Evolutionary conservation across 1,139 yeast species (phyloP).

Genomic region (Debaryomyces fabryi): DNA sequence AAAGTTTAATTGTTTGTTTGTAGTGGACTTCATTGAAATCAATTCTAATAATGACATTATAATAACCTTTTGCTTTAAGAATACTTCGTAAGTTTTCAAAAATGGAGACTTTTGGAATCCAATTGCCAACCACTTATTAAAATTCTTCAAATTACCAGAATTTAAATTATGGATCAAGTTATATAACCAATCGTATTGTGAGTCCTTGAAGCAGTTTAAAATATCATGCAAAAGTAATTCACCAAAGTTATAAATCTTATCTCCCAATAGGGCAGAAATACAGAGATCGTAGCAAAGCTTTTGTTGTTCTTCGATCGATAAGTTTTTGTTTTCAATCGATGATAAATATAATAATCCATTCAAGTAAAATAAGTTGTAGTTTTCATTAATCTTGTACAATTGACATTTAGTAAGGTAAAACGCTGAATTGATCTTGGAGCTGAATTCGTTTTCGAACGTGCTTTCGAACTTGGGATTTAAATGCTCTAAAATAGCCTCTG

Average conservation of each 20-base stretch:
- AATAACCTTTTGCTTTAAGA: conserved; percentile 87
- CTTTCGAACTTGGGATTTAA: conserved; percentile 61
- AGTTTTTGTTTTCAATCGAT: conserved; percentile 47
- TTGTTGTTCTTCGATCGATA: conserved; percentile 27
- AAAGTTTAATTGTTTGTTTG: conserved; percentile 74
- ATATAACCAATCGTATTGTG: conserved; percentile 71
- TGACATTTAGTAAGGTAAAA: conserved; percentile 82
- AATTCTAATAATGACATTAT: conserved; percentile 90
- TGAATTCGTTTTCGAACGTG: conserved; percentile 52
- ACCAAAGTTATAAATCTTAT: conserved; percentile 91
- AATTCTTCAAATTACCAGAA: conserved; percentile 71
- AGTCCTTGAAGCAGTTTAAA: conserved; percentile 53
- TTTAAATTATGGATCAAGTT: conserved; percentile 71
- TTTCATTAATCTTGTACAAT: conserved; percentile 70
- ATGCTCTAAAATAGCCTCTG: conserved; percentile 70
- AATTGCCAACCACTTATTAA: conserved; percentile 50
- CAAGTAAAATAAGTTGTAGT: conserved; percentile 79
- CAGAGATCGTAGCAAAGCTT: conserved; percentile 79
- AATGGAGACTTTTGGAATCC: conserved; percentile 55
- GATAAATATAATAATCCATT: conserved; percentile 57
- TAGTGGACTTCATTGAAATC: conserved; percentile 75
- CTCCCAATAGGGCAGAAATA: conserved; percentile 88
- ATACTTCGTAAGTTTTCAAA: conserved; percentile 60
- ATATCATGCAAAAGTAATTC: conserved; percentile 91
- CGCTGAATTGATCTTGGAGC: conserved; percentile 76